Evolutionary conservation across 2,329 filamentous ascomycete genomes (phyloP).

Genomic region (Aplosporella prunicola): DNA sequence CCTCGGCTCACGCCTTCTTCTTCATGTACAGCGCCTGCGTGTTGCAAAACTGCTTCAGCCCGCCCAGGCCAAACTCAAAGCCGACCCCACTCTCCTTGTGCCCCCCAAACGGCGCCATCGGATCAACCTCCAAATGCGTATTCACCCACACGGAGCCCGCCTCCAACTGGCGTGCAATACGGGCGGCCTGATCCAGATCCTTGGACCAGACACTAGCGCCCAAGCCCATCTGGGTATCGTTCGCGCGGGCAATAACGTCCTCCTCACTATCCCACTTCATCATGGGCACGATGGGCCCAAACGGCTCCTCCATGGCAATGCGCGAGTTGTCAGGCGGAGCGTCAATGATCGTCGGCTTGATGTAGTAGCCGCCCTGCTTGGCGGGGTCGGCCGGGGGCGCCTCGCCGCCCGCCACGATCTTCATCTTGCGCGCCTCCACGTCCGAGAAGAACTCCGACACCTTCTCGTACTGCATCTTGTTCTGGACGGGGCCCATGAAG

Average conservation of each 20-base stretch:
- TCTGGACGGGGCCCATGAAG: constrained; percentile 53
- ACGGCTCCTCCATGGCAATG: constrained; percentile 52
- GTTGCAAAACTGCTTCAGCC: constrained; percentile 51
- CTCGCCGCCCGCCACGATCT: constrained; percentile 44
- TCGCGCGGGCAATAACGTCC: constrained; percentile 39
- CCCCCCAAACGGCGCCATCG: constrained; percentile 49
- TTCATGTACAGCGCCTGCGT: constrained; percentile 14
- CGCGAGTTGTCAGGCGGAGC: constrained; percentile 47
- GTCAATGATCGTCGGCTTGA: constrained; percentile 50
- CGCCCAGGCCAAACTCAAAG: constrained; percentile 50
- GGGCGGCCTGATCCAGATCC: constrained; percentile 37
- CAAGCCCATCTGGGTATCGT: constrained; percentile 43
- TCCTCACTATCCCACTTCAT: constrained; percentile 51
- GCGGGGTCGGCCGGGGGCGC: constrained; percentile 20
- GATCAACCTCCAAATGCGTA: constrained; percentile 25
- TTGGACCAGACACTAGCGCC: constrained; percentile 46
- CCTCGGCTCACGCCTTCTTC: constrained; percentile 9
- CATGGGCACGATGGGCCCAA: constrained; percentile 54
- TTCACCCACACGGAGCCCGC: constrained; percentile 47
- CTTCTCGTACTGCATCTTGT: constrained; percentile 54
- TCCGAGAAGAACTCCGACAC: constrained; percentile 49
- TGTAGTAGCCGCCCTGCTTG: constrained; percentile 54
- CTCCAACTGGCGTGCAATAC: constrained; percentile 36
- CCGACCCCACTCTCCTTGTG: constrained; percentile 55
- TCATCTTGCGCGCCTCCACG: constrained; percentile 44